Conservation (phyloP, 495 filamentous ascomycete genomes). For the Daldinia bambusicola region DNA sequence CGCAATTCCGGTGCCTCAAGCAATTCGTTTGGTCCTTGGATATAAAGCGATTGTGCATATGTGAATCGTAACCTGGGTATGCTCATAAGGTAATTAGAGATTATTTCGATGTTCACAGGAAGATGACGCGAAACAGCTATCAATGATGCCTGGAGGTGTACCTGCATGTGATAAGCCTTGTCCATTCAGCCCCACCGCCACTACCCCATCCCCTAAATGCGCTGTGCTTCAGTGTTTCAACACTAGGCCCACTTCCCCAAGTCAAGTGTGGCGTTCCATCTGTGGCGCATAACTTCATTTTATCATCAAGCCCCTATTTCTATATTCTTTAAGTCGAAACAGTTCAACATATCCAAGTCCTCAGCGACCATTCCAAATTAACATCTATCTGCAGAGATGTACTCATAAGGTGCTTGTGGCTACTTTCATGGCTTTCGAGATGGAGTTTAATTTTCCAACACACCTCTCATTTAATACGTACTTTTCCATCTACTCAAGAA, state of each 20-base stretch:
- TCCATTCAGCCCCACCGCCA: slow-evolving; percentile 5
- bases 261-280: background rate
- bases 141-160: background rate
- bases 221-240: background rate
- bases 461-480: no score
- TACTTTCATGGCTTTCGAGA: no score
- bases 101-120: background rate
- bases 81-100: no score
- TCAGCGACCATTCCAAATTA: background rate
- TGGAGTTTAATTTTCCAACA: no score
- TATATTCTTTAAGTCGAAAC: no score
- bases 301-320: background rate
- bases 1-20: background rate
- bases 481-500: no score
- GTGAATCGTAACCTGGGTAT: background rate
- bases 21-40: background rate
- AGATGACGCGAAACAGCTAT: background rate
- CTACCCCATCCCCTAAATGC: background rate
- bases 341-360: no score
- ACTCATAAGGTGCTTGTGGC: no score
- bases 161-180: slow-evolving; percentile 11
- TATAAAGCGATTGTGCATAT: background rate
- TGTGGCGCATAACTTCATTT: slow-evolving; percentile 13
- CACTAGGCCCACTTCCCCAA: background rate
- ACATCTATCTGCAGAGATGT: no score